Base-by-base conservation (phyloP, 2,329 filamentous ascomycete genomes). In the Lasiodiplodia sp. region DNA sequence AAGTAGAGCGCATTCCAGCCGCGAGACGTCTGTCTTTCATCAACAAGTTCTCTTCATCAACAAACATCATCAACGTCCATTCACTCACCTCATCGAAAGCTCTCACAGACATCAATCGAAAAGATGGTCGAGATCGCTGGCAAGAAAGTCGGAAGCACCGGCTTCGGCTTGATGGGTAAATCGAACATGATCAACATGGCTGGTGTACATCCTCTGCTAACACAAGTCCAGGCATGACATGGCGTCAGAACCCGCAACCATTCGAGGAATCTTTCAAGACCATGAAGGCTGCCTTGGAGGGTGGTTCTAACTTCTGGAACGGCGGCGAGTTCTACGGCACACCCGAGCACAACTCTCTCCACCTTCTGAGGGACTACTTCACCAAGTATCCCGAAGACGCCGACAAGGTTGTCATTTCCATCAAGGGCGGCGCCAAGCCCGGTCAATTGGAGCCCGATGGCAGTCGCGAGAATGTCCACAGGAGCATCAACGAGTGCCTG, bases 321-420 rank as follows among this genome's bases (percentile, higher is more conserved):
- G 84, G 81, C 51, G 84, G 83, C 68, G 82, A 84, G 70, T 69
- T 85, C 67, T 86, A 86, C 72, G 84, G 84, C 14, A 75, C 79
- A 0, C 78, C 81, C 1, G 78, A 83, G 40, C 76, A 76, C 70
- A 86, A 85, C 73, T 82, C 79, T 12, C 77, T 86, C 0, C 81
- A 84, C 38, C 75, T 87, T 7, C 78, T 87, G 28, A 80, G 81
- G 25, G 81, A 80, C 62, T 87, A 87, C 73, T 87, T 87, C 72
- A 79, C 79, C 31, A 81, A 83, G 71, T 83, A 86, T 70, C 85
- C 85, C 6, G 80, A 80, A 44, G 84, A 87, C 71, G 83, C 82
- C 0, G 74, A 80, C 37, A 84, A 85, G 70, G 80, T 86, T n/a
- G 80, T 84, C 11, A 71, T 87, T 21, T 82, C 78, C n/a, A 83